Evolutionary conservation across 2,329 filamentous ascomycete species (phyloP).

Genomic region (Monosporascus sp.): DNA sequence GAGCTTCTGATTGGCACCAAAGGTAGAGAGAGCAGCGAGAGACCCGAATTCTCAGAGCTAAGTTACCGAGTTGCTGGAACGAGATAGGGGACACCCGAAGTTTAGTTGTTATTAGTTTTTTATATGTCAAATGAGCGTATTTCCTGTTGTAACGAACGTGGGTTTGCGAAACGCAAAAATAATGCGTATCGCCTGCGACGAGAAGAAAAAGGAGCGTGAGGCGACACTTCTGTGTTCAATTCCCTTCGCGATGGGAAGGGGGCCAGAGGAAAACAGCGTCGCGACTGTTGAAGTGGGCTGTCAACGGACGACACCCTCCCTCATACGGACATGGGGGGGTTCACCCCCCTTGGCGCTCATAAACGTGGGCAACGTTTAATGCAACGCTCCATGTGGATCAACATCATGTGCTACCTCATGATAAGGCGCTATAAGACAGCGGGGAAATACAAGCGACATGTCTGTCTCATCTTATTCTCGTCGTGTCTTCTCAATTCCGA

Average conservation of each 20-base stretch:
- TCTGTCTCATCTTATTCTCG: not conserved
- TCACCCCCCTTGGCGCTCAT: not conserved
- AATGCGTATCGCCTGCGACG: not conserved
- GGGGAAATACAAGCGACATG: not conserved
- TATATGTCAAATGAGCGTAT: not conserved
- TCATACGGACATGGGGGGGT: not conserved
- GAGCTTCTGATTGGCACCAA: not conserved
- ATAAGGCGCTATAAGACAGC: not conserved
- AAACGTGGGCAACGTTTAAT: not conserved
- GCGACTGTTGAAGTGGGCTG: not conserved
- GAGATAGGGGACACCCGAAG: too few relatives aligned
- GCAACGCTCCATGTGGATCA: not conserved
- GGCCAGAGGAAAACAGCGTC: not conserved
- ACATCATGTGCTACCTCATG: not conserved
- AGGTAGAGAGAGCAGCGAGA: too few relatives aligned
- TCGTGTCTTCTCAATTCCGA: not conserved
- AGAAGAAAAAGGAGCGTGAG: not conserved
- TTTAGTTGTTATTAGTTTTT: too few relatives aligned
- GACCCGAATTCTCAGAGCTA: too few relatives aligned
- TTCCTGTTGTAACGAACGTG: not conserved
- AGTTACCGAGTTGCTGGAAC: too few relatives aligned
- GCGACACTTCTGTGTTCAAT: not conserved
- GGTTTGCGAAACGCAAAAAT: not conserved
- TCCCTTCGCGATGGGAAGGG: not conserved
- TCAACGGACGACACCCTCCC: not conserved